Conservation (phyloP, 2,329 filamentous ascomycete genomes). For the Microascus cirrosus region DNA sequence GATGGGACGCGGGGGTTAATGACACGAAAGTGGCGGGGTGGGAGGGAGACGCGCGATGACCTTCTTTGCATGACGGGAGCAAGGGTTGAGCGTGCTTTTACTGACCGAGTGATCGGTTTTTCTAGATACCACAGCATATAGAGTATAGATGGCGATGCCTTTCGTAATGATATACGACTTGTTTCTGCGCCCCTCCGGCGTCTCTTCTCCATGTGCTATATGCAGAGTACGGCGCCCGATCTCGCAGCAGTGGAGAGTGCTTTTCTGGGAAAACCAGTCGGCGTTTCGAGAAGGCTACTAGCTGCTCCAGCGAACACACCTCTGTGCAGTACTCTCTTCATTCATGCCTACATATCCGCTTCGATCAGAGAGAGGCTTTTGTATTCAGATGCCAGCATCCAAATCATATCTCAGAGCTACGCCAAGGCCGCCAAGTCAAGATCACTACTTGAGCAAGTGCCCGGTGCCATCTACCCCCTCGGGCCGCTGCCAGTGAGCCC, state of each 20-base stretch:
- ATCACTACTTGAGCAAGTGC: slow-evolving; percentile 16
- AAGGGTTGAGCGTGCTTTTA: background rate
- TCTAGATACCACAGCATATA: background rate
- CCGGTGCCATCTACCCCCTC: slow-evolving; percentile 15
- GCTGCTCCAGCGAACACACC: too few relatives aligned
- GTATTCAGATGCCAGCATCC: too few relatives aligned
- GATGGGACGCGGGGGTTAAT: background rate
- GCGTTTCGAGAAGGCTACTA: too few relatives aligned
- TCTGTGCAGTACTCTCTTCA: background rate
- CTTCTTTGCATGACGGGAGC: background rate
- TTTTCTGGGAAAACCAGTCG: too few relatives aligned
- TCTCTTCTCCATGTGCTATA: background rate
- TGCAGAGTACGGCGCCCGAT: background rate
- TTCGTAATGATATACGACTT: background rate
- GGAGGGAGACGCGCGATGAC: background rate
- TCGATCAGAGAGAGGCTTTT: background rate
- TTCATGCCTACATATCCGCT: background rate
- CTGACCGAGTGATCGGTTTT: background rate
- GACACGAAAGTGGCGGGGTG: background rate
- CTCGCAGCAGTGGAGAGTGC: background rate
- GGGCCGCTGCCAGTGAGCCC: slow-evolving; percentile 47
- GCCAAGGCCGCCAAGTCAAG: background rate
- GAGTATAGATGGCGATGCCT: background rate
- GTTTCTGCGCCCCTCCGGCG: background rate
- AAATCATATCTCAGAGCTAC: background rate